Base-by-base conservation (phyloP, 805 yeast genomes). In the Nakazawaea populi region DNA sequence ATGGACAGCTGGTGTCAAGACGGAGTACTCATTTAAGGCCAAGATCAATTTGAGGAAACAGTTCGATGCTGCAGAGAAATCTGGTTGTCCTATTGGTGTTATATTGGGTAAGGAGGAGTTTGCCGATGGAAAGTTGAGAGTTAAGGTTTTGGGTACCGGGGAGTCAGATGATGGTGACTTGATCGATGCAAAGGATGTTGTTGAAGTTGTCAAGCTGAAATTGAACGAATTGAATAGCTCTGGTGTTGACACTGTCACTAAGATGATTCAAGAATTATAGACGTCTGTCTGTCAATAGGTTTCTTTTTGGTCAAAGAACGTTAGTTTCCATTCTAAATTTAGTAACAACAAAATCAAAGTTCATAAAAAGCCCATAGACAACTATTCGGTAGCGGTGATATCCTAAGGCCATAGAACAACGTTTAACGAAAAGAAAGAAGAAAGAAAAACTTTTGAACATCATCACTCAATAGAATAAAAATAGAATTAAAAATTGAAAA, bases 31-130 rank as follows among this genome's bases (percentile, higher is more conserved):
- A 55, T 94, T 89, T 75, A 94, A 94, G 70, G 79, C 89, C 51
- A 94, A 94, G 74, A 96, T 95, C 51, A 94, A 94, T 68, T 87
- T 90, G 52, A 85, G 96, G 67, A 94, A 92, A 69, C 99, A 94
- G 72, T 94, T 94, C 57, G 98, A 92, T 60, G 96, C 97, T 47
- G 98, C 99, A 42, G 99, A 94, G 61, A 91, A 89, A 70, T 74
- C 89, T 2, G 98, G 97, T 28, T 89, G 96, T 60, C 85, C 90
- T 53, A 60, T 90, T 43, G 96, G 94, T 10, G 96, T 94, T 42
- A 94, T 94, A 58, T 74, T 94, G 52, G 99, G 99, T 60, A 95
- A 92, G 67, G 97, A 94, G 67, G 99, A 94, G 70, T 90, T 71
- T 61, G 79, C 82, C 18, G 82, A 79, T 56, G 96, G 96, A 24